These are phyloP conservation scores for Fusarium verrucosum DNA, from an alignment of 2,329 filamentous ascomycete species.

Conservation along the genomic window DNA sequence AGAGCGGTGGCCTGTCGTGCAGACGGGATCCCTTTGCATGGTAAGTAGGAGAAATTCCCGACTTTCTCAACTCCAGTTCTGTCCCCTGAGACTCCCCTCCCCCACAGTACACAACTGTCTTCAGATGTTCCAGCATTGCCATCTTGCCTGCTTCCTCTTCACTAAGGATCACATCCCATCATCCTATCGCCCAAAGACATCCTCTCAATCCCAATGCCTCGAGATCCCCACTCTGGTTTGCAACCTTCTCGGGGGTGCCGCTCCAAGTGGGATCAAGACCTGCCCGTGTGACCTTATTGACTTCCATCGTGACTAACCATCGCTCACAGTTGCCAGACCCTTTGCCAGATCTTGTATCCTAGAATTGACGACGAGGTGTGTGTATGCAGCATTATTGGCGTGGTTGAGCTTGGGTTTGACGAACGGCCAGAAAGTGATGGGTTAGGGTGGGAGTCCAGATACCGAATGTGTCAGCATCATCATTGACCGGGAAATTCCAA, in stretches of 20 bases:
- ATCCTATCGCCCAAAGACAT: constrained; percentile 15
- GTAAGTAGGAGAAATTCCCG: constrained; percentile 5
- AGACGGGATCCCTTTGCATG: constrained; percentile 27
- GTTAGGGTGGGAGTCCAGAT: background rate
- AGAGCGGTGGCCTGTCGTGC: constrained; percentile 19
- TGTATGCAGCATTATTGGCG: background rate
- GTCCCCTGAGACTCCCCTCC: background rate
- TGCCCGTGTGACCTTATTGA: background rate
- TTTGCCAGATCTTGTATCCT: constrained; percentile 10
- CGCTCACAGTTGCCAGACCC: constrained; percentile 7
- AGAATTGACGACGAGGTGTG: background rate
- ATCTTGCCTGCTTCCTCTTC: constrained; percentile 3
- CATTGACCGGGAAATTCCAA: background rate
- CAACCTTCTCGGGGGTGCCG: constrained; percentile 7
- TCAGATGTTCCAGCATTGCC: constrained; percentile 12
- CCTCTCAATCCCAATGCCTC: constrained; percentile 11
- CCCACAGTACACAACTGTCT: constrained; percentile 11
- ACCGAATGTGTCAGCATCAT: background rate
- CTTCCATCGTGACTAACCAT: constrained; percentile 1
- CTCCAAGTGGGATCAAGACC: constrained; percentile 23
- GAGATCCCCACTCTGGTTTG: constrained; percentile 26
- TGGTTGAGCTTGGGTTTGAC: constrained; percentile 22
- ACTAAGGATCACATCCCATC: background rate
- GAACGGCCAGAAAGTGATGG: constrained; percentile 14
- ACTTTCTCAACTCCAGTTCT: background rate